These are phyloP conservation scores for Zizania latifolia DNA, from an alignment of 176 grass and related monocot species.

Conservation along the genomic window DNA sequence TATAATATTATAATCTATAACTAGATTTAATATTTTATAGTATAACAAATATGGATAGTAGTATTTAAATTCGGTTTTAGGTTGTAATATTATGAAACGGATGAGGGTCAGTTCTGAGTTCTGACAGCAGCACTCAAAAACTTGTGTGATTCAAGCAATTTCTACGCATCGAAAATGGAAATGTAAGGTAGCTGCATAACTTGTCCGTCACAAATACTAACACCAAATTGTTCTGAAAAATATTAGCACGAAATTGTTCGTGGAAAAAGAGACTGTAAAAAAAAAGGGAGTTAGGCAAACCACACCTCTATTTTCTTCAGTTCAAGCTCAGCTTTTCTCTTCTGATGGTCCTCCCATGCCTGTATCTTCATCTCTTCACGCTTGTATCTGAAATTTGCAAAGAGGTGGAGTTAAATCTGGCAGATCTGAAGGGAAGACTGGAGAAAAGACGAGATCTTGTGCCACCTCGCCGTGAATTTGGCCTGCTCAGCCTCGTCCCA, in stretches of 20 bases:
- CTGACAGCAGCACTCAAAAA: neutral
- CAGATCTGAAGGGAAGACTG: neutral
- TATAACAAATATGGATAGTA: too few relatives aligned
- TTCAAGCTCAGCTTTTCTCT: conserved; percentile 73
- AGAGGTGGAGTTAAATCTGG: neutral
- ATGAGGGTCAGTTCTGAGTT: too few relatives aligned
- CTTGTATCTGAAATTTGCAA: conserved; percentile 53
- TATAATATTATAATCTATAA: too few relatives aligned
- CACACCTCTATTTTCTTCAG: conserved; percentile 81
- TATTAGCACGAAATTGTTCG: neutral
- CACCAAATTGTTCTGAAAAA: too few relatives aligned
- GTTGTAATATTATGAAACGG: too few relatives aligned
- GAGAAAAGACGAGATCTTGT: neutral
- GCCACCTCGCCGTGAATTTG: conserved; percentile 80
- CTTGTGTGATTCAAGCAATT: neutral
- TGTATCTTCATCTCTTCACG: conserved; percentile 87
- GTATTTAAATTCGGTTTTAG: too few relatives aligned
- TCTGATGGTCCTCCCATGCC: conserved; percentile 96
- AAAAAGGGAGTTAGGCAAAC: neutral
- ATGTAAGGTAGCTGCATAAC: neutral
- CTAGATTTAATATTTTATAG: too few relatives aligned
- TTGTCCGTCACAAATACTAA: too few relatives aligned
- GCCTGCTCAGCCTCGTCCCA: conserved; percentile 86
- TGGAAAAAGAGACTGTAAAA: neutral
- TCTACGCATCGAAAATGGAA: too few relatives aligned